These are phyloP conservation scores for Eleusine coracana DNA, from an alignment of 176 grass and related monocot species.

Conservation along the genomic window DNA sequence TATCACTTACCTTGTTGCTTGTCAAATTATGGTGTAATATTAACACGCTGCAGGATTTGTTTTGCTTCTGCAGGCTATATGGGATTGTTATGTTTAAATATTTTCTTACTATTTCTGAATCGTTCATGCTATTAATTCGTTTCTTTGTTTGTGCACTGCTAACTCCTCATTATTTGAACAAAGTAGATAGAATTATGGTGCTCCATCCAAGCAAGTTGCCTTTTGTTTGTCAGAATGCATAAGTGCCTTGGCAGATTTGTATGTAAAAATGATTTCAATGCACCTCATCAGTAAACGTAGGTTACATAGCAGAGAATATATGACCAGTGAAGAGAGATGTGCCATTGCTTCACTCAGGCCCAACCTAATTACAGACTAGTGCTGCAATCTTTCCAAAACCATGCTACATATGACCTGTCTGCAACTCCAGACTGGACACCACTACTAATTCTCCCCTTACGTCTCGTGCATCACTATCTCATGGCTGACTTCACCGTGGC, in stretches of 20 bases:
- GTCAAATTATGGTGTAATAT: conserved; percentile 3
- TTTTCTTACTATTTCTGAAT: not conserved
- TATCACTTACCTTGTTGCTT: not conserved
- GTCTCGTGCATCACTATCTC: not conserved
- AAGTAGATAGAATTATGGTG: not conserved
- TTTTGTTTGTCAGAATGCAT: not conserved
- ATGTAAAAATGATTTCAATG: not conserved
- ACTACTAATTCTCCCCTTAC: not conserved
- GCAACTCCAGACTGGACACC: not conserved
- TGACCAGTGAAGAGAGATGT: not conserved
- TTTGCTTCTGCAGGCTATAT: not conserved
- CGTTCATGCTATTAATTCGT: not conserved
- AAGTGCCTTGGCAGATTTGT: not conserved
- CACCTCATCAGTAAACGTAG: not conserved
- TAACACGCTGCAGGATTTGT: not conserved
- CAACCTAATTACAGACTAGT: not conserved
- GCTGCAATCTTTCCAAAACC: not conserved
- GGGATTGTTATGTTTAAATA: not conserved
- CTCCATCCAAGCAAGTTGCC: not conserved
- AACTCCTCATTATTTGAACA: not conserved
- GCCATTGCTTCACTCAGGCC: not conserved
- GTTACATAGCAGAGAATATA: not conserved
- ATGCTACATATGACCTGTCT: not conserved
- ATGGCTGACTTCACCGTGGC: not conserved
- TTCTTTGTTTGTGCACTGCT: not conserved